Evolutionary conservation across 139 green algal species (phyloP), one percentile per base, ranked within the genome.

Genomic region (Diplosphaera chodatii): DNA sequence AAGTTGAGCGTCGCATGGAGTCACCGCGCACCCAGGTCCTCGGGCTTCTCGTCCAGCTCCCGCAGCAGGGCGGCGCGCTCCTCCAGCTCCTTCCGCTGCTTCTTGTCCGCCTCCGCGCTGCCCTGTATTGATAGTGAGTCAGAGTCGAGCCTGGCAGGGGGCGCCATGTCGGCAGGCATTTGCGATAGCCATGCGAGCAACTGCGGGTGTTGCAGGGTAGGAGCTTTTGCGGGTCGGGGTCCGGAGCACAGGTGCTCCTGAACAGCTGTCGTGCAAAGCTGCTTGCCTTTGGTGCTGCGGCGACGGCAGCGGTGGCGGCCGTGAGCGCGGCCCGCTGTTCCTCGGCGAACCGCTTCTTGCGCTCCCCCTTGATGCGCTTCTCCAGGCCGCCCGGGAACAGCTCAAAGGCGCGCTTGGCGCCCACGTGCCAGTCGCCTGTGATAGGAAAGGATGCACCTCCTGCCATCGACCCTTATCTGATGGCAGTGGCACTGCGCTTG

Each of bases 391-490:
- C 70, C 2, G 90, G 83, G 63, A 95, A 86, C 4, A 98, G 74
- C 33, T 92, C 80, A 73, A 86, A 96, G 3, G 88, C 69, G 1
- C 79, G 79, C 74, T 88, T 91, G 63, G 63, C 70, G 32, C 92
- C 93, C 18, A 98, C 89, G 1, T 75, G 88, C 92, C 92, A 97
- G 41, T 93, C 77, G 0, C 88, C 88, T 80, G 72, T 40, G n/a
- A 5, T 5, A 4, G 23, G 4, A 27, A 62, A 10, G 13, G 3
- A 25, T 59, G 48, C 3, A 48, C 10, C 37, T 48, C 10, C 37
- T 48, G 37, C 37, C 37, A 48, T 48, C 13, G 13, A 13, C 8
- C 37, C 37, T 48, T 8, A 48, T 13, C 37, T 21, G 8, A 48
- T 48, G 8, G 37, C 37, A 48, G 8, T 13, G 37, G 37, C 37